Percentiles rank a stretch among this genome's conserved stretches.
These are phyloP conservation scores for Xylaria venustula DNA, from an alignment of 495 filamentous ascomycete species.

Conservation along the genomic window DNA sequence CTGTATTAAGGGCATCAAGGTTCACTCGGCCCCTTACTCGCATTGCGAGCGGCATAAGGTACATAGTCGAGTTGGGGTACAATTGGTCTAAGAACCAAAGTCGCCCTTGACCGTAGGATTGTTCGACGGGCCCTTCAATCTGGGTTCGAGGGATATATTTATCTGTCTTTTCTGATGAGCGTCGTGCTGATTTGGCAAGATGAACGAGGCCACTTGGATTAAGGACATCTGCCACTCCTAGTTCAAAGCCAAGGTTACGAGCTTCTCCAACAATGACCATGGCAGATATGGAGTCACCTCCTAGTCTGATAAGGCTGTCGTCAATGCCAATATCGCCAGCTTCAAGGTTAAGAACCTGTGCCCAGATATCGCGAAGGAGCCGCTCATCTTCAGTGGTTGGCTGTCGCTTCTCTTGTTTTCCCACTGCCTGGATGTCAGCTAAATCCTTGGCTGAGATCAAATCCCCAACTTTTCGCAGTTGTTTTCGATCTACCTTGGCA, in stretches of 20 bases:
- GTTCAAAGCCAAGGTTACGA: not conserved
- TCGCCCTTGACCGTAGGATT: not conserved
- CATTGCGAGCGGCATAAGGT: conserved; percentile 7
- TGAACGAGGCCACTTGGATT: not conserved
- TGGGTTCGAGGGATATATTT: too few relatives aligned
- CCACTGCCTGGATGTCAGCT: not conserved
- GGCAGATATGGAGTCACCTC: conserved; percentile 33
- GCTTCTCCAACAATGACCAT: conserved; percentile 16
- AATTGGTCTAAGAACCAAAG: conserved; percentile 9
- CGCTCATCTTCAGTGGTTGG: not conserved
- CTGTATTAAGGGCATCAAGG: not conserved
- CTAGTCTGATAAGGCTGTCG: conserved; percentile 10
- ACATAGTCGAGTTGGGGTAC: conserved; percentile 9
- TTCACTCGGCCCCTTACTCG: conserved; percentile 3
- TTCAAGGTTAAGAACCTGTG: conserved; percentile 14
- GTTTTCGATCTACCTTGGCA: too few relatives aligned
- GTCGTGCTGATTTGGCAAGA: not conserved
- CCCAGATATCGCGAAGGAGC: conserved; percentile 9
- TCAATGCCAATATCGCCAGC: conserved; percentile 8
- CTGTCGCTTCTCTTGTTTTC: not conserved
- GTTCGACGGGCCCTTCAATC: too few relatives aligned
- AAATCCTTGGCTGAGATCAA: too few relatives aligned
- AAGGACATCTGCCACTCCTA: not conserved
- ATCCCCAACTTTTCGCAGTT: too few relatives aligned
- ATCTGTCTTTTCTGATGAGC: not conserved